Conservation (phyloP, 2,329 filamentous ascomycete genomes). For the Pestalotiopsis sp. region DNA sequence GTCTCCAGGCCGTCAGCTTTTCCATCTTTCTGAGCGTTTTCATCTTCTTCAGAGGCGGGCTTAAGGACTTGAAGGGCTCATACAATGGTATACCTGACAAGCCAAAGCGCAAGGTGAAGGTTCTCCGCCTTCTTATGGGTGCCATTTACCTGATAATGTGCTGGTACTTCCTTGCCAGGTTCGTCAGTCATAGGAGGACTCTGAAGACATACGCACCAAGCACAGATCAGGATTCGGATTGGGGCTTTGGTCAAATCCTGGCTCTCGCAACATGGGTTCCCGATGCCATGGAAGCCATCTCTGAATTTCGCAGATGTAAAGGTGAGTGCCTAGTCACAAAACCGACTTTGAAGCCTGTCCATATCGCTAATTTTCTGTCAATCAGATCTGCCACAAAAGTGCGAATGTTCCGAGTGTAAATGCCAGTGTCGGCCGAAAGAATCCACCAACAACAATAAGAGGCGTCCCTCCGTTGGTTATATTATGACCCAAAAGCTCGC, state of each 20-base stretch:
- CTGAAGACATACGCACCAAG: neutral
- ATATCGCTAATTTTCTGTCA: too few relatives aligned
- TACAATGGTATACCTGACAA: neutral
- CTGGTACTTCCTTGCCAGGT: neutral
- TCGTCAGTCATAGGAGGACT: neutral
- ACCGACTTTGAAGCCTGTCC: too few relatives aligned
- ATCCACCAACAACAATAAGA: too few relatives aligned
- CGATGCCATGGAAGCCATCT: neutral
- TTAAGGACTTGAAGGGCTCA: neutral
- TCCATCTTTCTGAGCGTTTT: neutral
- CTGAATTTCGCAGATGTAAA: too few relatives aligned
- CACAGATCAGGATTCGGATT: neutral
- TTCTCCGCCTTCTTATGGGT: neutral
- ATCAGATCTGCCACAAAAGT: too few relatives aligned
- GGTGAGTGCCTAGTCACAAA: too few relatives aligned
- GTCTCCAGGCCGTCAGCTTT: neutral
- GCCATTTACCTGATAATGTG: neutral
- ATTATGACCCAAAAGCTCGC: too few relatives aligned
- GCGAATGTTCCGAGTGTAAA: too few relatives aligned
- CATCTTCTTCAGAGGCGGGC: neutral
- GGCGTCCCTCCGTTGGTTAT: too few relatives aligned
- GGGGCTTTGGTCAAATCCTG: neutral
- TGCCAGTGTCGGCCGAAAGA: too few relatives aligned
- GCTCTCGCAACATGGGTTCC: neutral
- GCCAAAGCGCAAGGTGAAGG: neutral